Conservation (phyloP, 2,329 filamentous ascomycete genomes). For the Alternaria ventricosa region DNA sequence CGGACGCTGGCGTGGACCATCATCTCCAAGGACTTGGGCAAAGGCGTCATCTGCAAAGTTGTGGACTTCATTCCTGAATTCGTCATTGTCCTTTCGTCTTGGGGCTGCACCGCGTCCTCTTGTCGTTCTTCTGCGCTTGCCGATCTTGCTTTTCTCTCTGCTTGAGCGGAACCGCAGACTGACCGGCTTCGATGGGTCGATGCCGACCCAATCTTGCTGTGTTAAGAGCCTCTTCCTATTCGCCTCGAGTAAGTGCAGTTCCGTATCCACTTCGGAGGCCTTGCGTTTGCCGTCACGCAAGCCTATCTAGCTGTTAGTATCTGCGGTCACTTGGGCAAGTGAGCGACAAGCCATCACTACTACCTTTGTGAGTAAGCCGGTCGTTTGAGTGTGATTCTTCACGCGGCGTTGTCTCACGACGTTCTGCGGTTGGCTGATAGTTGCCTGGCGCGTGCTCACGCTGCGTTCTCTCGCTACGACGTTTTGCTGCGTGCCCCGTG, state of each 20-base stretch:
- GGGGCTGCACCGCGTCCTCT: conserved; percentile 3
- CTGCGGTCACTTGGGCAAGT: not conserved
- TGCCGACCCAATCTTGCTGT: conserved; percentile 45
- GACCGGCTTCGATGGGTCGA: conserved; percentile 36
- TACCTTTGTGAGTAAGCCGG: not conserved
- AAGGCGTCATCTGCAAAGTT: conserved; percentile 1
- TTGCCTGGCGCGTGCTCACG: not conserved
- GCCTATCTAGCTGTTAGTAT: conserved; percentile 2
- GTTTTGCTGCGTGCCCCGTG: conserved; percentile 10
- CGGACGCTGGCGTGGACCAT: conserved; percentile 14
- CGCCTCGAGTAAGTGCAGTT: conserved; percentile 32
- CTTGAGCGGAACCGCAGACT: conserved; percentile 34
- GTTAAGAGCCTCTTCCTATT: conserved; percentile 39
- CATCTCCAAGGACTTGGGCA: conserved; percentile 12
- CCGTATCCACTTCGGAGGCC: conserved; percentile 10
- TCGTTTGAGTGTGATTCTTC: not conserved
- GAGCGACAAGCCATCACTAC: not conserved
- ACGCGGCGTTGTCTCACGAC: not conserved
- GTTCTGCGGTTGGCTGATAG: not conserved
- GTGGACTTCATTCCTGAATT: not conserved
- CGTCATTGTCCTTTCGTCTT: not conserved
- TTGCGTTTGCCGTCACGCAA: conserved; percentile 11
- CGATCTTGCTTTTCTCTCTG: conserved; percentile 38
- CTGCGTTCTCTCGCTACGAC: not conserved
- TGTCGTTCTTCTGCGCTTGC: conserved; percentile 41